Evolutionary conservation across 495 filamentous ascomycete genomes (phyloP), one percentile per base, ranked within the genome.

Genomic region (Parathielavia appendiculata): DNA sequence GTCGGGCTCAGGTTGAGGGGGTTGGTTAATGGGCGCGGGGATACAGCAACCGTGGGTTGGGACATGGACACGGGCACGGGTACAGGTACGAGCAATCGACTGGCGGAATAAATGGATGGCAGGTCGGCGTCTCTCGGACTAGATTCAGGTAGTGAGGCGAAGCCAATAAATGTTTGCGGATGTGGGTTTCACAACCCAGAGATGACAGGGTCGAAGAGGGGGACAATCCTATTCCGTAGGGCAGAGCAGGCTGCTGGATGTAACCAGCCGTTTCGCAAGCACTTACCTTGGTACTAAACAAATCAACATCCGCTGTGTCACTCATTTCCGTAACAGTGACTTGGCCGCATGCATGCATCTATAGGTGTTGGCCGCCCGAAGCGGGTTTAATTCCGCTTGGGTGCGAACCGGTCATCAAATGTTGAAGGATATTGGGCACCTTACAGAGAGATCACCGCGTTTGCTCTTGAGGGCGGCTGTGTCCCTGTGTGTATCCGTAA

Each of bases 181-280:
- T 34, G 51, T 43, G 55, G 55, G 55, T 51, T 58, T 58, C 55
- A 51, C 55, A 51, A 51, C 46, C 17, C 47, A 34, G 26, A 35
- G 32, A 48, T n/a, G 13, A 19, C 5, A 41, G 17, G 17, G 11
- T 16, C 11, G 34, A 41, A 14, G n/a, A 41, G n/a, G 9, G 9
- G 39, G n/a, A 14, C 12, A 43, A 43, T 38, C 10, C 26, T 7
- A 43, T 9, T 5, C 23, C 30, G 26, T 35, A 35, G 13, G 9
- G 26, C 30, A 34, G 23, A 38, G 35, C 35, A 11, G 13, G 40
- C 13, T 23, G 48, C 48, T 51, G 32, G 22, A 41, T 41, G 50
- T 41, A 20, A 39, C 51, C 23, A 22, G 26, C 40, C 26, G 23
- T 54, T 30, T 30, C 2, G 26, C 26, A 6, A 30, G 26, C 26